Evolutionary conservation across 306 rosid species (phyloP), one percentile per base, ranked within the genome.

Genomic region (Quercus mongolica): DNA sequence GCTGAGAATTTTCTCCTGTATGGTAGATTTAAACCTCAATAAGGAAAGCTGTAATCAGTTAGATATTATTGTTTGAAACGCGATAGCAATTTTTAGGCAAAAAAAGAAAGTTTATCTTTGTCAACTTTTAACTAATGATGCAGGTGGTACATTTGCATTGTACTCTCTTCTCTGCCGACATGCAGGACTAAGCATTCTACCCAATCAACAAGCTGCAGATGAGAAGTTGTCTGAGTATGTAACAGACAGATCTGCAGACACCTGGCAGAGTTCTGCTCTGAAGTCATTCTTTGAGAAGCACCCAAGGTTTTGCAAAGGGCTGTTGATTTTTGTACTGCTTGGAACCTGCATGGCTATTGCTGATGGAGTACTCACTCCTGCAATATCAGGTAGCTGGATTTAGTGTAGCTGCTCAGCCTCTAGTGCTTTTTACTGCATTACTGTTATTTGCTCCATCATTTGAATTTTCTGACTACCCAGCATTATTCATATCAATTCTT

Each of bases 281-380:
- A 89, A 88, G 80, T 57, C 76, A 46, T 79, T 90, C 78, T 83
- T 92, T 18, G 76, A 79, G 74, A 91, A 89, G 79, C 87, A 91
- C 56, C 90, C 86, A 11, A 83, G 81, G 73, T 85, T 87, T 64
- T 84, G 89, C 62, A 83, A 74, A 76, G 92, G 84, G 35, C 74
- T 93, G 38, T 26, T 93, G 71, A 76, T 93, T 78, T 88, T 91
- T 61, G 97, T 89, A 84, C 89, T 92, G 35, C 81, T 91, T 2
- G 97, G 96, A 41, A 91, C 97, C 64, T 85, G 91, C 74, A 91
- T 92, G 97, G 86, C 87, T 23, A 88, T 92, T 74, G 92, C 91
- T 38, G 94, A 92, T 74, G 96, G 96, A 55, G 89, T 91, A 56
- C 87, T 92, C 77, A 92, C 97, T 74, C 97, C 96, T 69, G 89